phyloP scores from a whole-genome alignment of 805 yeast species.

The Komagataella pastoris region DNA sequence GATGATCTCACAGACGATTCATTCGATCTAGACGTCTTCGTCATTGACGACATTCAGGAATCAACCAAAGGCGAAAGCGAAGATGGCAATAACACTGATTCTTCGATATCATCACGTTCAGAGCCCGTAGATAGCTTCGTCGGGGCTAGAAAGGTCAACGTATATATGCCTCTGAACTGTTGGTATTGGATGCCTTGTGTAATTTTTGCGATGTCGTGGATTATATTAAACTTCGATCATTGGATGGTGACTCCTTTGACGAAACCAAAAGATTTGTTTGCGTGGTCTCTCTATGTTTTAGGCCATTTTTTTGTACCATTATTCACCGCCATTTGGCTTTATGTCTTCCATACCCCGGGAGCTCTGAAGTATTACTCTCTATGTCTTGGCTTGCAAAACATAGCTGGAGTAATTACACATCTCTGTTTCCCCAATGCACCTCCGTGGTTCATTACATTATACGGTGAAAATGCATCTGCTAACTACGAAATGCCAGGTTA shows the following conservation, averaged over 20 bases:
- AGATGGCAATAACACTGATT: background rate
- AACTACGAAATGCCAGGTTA: conserved; percentile 52
- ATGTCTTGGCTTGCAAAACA: conserved; percentile 48
- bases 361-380: conserved; percentile 36
- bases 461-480: conserved; percentile 44
- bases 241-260: conserved; percentile 24
- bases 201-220: conserved; percentile 31
- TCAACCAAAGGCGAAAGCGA: background rate
- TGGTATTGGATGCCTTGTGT: conserved; percentile 21
- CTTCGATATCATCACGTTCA: conserved; percentile 2
- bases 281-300: conserved; percentile 52
- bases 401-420: conserved; percentile 48
- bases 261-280: conserved; percentile 34
- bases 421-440: conserved; percentile 57
- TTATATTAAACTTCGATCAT: conserved; percentile 32
- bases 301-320: conserved; percentile 51
- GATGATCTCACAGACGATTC: background rate
- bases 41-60: conserved; percentile 2
- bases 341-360: conserved; percentile 58
- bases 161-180: conserved; percentile 12
- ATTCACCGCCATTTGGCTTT: conserved; percentile 46
- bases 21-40: conserved; percentile 2
- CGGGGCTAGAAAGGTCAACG: background rate
- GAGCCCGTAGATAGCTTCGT: conserved; percentile 3
- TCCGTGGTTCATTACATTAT: conserved; percentile 56